Conservation (phyloP, 345 rosid genomes). For the Camelina neglecta region DNA sequence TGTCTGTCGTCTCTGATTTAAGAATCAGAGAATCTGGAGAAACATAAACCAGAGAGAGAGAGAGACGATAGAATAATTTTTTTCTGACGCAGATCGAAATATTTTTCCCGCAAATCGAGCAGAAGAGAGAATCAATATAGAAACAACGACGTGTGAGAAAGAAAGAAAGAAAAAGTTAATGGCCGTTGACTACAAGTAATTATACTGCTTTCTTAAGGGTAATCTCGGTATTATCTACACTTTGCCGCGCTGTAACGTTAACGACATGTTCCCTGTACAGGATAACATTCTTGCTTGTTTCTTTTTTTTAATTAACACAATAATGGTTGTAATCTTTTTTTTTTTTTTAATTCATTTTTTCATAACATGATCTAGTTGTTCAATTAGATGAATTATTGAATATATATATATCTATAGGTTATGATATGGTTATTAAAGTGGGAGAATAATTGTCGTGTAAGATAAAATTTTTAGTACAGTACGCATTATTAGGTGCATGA, state of each 20-base stretch:
- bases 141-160: conserved; percentile 29
- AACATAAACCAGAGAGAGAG: conserved; percentile 1
- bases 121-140: neutral
- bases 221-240: neutral
- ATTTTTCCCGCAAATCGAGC: conserved; percentile 42
- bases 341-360: neutral
- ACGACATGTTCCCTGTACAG: conserved; percentile 23
- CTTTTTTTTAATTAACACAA: conserved; percentile 5
- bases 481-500: conserved; percentile 3
- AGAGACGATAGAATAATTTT: conserved; percentile 10
- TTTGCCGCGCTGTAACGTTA: conserved; percentile 39
- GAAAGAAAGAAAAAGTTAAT: neutral
- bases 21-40: conserved; percentile 28
- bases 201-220: neutral
- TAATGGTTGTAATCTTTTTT: neutral
- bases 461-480: neutral
- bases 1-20: conserved; percentile 22
- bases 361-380: conserved; percentile 19
- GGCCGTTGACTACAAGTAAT: conserved; percentile 40
- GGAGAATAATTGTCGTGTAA: conserved; percentile 19
- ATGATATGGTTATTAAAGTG: conserved; percentile 7
- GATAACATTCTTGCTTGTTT: neutral
- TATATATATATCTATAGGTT: neutral
- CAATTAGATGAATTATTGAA: neutral
- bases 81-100: conserved; percentile 35